Evolutionary conservation across 2,329 filamentous ascomycete genomes (phyloP), one percentile per base, ranked within the genome.

Genomic region (Aspergillus fumigatus): DNA sequence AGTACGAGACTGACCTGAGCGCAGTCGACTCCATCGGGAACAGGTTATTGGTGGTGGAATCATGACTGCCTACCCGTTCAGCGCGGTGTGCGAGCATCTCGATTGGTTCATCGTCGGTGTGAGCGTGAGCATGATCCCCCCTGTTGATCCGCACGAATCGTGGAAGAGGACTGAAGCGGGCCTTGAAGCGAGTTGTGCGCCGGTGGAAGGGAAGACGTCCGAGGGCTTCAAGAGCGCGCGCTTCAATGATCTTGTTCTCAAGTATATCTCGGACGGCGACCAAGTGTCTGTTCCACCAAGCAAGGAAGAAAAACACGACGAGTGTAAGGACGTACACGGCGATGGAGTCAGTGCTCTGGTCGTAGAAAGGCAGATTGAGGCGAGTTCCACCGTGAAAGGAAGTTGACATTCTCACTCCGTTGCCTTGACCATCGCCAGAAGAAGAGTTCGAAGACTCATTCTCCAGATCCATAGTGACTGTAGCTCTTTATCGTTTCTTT

Each of bases 361-460:
- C 48, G 17, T 19, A 45, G 52, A 62, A 60, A 45, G 60, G 52
- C 32, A 62, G 48, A 21, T 50, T 59, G 23, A 60, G 19, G 9
- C 49, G 43, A 21, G 58, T 62, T 48, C 51, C 48, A 9, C 26
- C 11, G 9, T 56, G 56, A 29, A 59, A 62, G 25, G 53, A 50
- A 4, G 54, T 25, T 14, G 60, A 21, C 55, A 62, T 62, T 3
- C 38, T n/a, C 57, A 57, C 63, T 14, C 19, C 5, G 21, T 25
- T 47, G 21, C 9, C 11, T 25, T 23, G 10, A 47, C 21, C 4
- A 14, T 47, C 11, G 10, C 19, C 21, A 47, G 21, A 14, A 25
- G 3, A 2, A 47, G 43, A 11, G 23, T 11, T 23, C 3, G 3
- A 2, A 17, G 11, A 5, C 4, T 7, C 14, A 23, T 7, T 26